phyloP scores from a whole-genome alignment of 2,329 filamentous ascomycete genomes.

The Penicillium sp. region DNA sequence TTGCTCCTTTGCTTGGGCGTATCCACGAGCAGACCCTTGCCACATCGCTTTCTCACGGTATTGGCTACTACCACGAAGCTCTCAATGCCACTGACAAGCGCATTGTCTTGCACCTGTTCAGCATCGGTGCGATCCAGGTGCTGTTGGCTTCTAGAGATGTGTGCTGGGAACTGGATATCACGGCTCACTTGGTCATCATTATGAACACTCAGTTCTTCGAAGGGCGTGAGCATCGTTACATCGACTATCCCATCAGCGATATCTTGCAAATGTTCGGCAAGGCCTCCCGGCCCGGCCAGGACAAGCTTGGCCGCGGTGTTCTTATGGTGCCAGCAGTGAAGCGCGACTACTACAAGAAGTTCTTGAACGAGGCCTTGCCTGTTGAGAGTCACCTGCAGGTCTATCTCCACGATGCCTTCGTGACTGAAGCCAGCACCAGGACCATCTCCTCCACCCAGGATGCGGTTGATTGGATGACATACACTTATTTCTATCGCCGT shows the following conservation, averaged over 20 bases:
- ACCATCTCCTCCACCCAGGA: slow-evolving; percentile 95
- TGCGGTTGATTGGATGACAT: slow-evolving; percentile 97
- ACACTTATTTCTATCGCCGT: slow-evolving; percentile 96
- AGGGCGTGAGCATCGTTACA: slow-evolving; percentile 91
- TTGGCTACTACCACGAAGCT: slow-evolving; percentile 97
- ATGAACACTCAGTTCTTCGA: slow-evolving; percentile 99
- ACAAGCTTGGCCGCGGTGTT: slow-evolving; percentile 83
- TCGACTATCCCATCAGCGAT: slow-evolving; percentile 92
- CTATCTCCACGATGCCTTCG: slow-evolving; percentile 92
- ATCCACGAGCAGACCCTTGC: slow-evolving; percentile 84
- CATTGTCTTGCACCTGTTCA: slow-evolving; percentile 90
- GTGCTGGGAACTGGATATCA: slow-evolving; percentile 90
- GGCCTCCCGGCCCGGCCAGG: slow-evolving; percentile 72
- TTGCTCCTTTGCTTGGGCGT: slow-evolving; percentile 75
- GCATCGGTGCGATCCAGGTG: slow-evolving; percentile 83
- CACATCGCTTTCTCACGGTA: slow-evolving; percentile 86
- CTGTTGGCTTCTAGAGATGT: slow-evolving; percentile 80
- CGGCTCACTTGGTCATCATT: slow-evolving; percentile 85
- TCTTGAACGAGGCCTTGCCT: slow-evolving; percentile 90
- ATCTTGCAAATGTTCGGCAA: slow-evolving; percentile 98
- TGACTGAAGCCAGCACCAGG: slow-evolving; percentile 94
- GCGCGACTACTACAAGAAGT: slow-evolving; percentile 98
- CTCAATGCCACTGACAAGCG: slow-evolving; percentile 84
- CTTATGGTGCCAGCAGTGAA: slow-evolving; percentile 94
- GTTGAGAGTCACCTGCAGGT: slow-evolving; percentile 92